These are phyloP conservation scores for Wickerhamomyces hampshirensis DNA, from an alignment of 805 yeast genomes.

Conservation along the genomic window DNA sequence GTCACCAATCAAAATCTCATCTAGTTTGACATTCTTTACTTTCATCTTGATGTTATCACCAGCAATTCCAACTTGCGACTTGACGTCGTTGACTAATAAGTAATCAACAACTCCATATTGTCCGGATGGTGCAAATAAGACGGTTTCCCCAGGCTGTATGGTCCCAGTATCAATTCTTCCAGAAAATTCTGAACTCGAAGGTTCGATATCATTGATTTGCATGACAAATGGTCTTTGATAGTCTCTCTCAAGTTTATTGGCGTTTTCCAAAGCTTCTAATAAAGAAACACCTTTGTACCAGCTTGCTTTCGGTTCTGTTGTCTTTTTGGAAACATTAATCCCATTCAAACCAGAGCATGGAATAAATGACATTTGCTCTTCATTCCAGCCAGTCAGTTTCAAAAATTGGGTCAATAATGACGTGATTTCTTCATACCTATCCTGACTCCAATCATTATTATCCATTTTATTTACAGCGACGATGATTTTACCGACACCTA, in stretches of 20 bases:
- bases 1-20: slow-evolving; percentile 91
- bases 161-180: slow-evolving; percentile 93
- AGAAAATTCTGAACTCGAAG: slow-evolving; percentile 89
- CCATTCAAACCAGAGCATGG: slow-evolving; percentile 93
- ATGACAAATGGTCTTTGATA: slow-evolving; percentile 84
- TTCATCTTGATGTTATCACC: slow-evolving; percentile 92
- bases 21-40: slow-evolving; percentile 85
- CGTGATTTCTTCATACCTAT: slow-evolving; percentile 72
- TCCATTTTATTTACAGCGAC: slow-evolving; percentile 96
- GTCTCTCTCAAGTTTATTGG: slow-evolving; percentile 78
- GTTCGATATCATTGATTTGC: slow-evolving; percentile 79
- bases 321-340: slow-evolving; percentile 82
- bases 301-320: slow-evolving; percentile 41
- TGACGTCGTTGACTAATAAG: slow-evolving; percentile 86
- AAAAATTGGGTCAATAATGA: slow-evolving; percentile 77
- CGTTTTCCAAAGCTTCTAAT: slow-evolving; percentile 79
- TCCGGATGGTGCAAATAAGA: slow-evolving; percentile 86
- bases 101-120: slow-evolving; percentile 88
- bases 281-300: slow-evolving; percentile 69
- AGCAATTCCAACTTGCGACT: slow-evolving; percentile 72
- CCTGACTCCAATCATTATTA: slow-evolving; percentile 83
- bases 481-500: slow-evolving; percentile 82
- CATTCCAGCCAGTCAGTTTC: slow-evolving; percentile 83
- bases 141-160: slow-evolving; percentile 89
- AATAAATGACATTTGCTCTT: slow-evolving; percentile 79